Base-by-base conservation (phyloP, 441 rosid genomes). In the Croton laevigatus region DNA sequence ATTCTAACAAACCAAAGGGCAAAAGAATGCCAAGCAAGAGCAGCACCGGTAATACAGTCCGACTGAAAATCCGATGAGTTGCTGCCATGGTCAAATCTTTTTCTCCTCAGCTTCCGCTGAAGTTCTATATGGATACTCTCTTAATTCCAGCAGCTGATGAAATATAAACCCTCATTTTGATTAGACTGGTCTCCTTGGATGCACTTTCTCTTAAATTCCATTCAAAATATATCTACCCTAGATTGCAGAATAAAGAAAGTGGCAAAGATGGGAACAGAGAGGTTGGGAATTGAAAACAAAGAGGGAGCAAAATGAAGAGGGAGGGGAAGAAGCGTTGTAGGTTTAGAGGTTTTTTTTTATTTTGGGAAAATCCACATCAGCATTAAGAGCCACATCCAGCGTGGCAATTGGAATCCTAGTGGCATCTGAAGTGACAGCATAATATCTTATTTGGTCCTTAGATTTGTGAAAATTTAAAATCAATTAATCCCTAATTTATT, bases 1-100 rank as follows among this genome's bases (percentile, higher is more conserved):
- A 86, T 68, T 75, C 91, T 82, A 62, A 93, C 85, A 93, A 91
- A 36, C 84, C 73, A 40, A 89, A 87, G 49, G 95, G 92, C 62
- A 86, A 79, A 19, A 81, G 37, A 62, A 91, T 79, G 37, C 84
- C 92, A 66, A 88, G 83, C 51, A 87, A 73, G 60, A 93, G 77
- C 75, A 78, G 80, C 70, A 73, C 81, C 81, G 83, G 84, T 77
- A 87, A 71, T 60, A 86, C 53, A 49, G 87, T 62, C 48, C 97
- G 87, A 75, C 82, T 79, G 13, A 79, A 55, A 59, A 89, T 20
- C 77, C 97, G 80, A 51, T 95, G 81, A 27, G 72, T 72, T 59
- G 76, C 53, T 72, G 80, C 79, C 60, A 71, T 73, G 62, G n/a
- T 76, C 78, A 69, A 79, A 81, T 78, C 83, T 80, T 79, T 80